Conservation (phyloP, 2,329 filamentous ascomycete species). For the Coniochaeta sp. region DNA sequence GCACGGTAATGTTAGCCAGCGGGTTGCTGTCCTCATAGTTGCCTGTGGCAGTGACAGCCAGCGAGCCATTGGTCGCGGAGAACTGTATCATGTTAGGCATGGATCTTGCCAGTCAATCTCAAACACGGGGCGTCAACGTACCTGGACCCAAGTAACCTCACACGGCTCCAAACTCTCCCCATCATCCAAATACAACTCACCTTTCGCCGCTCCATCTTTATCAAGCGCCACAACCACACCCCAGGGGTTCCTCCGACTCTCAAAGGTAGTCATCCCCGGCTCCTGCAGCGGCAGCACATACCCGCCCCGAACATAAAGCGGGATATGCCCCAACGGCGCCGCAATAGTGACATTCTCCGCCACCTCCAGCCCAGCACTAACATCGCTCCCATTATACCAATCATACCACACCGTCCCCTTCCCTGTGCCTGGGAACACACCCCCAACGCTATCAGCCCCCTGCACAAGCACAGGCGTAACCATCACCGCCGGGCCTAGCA, state of each 20-base stretch:
- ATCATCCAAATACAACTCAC: conserved; percentile 66
- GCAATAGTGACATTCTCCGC: conserved; percentile 33
- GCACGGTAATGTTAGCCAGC: conserved; percentile 55
- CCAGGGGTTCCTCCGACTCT: conserved; percentile 59
- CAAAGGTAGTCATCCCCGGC: conserved; percentile 59
- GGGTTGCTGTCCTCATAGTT: conserved; percentile 48
- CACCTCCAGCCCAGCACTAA: conserved; percentile 25
- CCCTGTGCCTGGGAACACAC: conserved; percentile 62
- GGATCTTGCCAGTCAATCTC: conserved; percentile 3
- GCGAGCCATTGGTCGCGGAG: conserved; percentile 23
- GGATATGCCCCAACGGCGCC: conserved; percentile 58
- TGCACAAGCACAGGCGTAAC: conserved; percentile 62
- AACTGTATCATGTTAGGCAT: conserved; percentile 10
- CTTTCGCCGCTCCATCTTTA: conserved; percentile 45
- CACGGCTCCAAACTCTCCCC: conserved; percentile 58
- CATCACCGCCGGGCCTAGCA: conserved; percentile 59
- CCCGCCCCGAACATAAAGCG: conserved; percentile 64
- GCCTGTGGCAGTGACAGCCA: conserved; percentile 43
- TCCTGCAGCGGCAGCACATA: conserved; percentile 61
- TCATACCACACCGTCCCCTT: conserved; percentile 60
- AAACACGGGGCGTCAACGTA: conserved; percentile 19
- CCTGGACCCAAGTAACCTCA: conserved; percentile 45
- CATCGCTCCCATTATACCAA: conserved; percentile 62
- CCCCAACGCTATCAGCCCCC: conserved; percentile 53
- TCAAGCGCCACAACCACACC: conserved; percentile 57